Conservation (phyloP, 805 yeast genomes). For the Barnettozyma botsteinii region DNA sequence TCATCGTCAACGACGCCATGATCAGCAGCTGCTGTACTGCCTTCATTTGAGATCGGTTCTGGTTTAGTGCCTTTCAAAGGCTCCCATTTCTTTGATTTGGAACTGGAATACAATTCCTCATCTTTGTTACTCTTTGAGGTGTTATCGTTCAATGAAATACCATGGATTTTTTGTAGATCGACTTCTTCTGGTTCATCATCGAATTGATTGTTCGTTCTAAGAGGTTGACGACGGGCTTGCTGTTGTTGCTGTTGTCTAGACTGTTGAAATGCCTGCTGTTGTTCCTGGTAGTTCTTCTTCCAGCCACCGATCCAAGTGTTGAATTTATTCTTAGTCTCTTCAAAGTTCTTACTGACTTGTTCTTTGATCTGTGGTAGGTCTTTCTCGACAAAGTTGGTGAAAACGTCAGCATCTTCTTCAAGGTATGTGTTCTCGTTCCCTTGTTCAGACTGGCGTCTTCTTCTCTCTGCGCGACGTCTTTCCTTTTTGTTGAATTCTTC, state of each 20-base stretch:
- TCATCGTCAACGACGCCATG: slow-evolving; percentile 33
- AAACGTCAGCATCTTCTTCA: slow-evolving; percentile 40
- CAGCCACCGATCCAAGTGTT: slow-evolving; percentile 54
- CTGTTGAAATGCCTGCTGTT: slow-evolving; percentile 17
- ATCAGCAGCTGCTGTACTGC: not conserved
- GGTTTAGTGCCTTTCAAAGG: slow-evolving; percentile 27
- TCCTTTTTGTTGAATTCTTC: slow-evolving; percentile 43
- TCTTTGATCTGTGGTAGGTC: slow-evolving; percentile 59
- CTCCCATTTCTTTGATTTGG: slow-evolving; percentile 34
- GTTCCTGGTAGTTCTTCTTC: slow-evolving; percentile 21
- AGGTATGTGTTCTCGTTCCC: slow-evolving; percentile 12
- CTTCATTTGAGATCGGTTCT: slow-evolving; percentile 25
- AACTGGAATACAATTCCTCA: slow-evolving; percentile 19
- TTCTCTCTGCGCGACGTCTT: slow-evolving; percentile 25
- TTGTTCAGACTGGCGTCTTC: slow-evolving; percentile 18
- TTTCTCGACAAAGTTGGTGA: slow-evolving; percentile 52
- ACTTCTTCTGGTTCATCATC: slow-evolving; percentile 55
- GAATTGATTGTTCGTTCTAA: slow-evolving; percentile 24
- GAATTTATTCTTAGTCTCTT: slow-evolving; percentile 71
- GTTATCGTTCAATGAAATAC: slow-evolving; percentile 38
- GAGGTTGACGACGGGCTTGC: slow-evolving; percentile 16
- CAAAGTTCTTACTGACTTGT: slow-evolving; percentile 65
- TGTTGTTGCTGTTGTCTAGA: slow-evolving; percentile 10
- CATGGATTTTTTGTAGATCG: slow-evolving; percentile 42
- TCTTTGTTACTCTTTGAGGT: slow-evolving; percentile 30